Evolutionary conservation across 2,329 filamentous ascomycete species (phyloP).

Genomic region (Aspergillus sp.): DNA sequence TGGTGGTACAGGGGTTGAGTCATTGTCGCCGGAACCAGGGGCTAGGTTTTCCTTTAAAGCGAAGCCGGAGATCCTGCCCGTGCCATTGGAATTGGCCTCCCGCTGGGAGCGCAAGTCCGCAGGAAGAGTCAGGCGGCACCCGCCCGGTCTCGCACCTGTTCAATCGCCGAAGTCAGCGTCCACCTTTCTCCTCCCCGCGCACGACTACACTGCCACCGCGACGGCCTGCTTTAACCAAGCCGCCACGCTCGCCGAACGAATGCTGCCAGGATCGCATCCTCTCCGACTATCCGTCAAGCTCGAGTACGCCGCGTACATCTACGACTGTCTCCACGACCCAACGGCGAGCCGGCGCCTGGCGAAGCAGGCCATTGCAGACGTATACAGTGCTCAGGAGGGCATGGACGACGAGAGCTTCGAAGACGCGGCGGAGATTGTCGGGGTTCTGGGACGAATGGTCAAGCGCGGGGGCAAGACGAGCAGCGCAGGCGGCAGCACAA

Average conservation of each 20-base stretch:
- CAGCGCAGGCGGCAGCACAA: slow-evolving; percentile 24
- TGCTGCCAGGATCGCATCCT: slow-evolving; percentile 82
- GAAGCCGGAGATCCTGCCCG: slow-evolving; percentile 10
- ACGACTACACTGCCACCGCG: slow-evolving; percentile 77
- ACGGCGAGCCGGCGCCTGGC: slow-evolving; percentile 69
- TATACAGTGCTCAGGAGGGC: slow-evolving; percentile 82
- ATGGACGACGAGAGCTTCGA: slow-evolving; percentile 95
- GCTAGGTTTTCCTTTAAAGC: slow-evolving; percentile 13
- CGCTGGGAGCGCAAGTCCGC: slow-evolving; percentile 1
- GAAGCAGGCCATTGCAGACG: slow-evolving; percentile 74
- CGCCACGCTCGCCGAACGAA: slow-evolving; percentile 60
- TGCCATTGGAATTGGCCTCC: background rate
- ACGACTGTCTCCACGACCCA: slow-evolving; percentile 80
- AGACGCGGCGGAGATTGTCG: slow-evolving; percentile 81
- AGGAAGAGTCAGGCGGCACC: slow-evolving; percentile 13
- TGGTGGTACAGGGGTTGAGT: slow-evolving; percentile 21
- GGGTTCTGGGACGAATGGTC: slow-evolving; percentile 80
- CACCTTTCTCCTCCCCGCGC: slow-evolving; percentile 69
- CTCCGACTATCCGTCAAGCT: slow-evolving; percentile 82
- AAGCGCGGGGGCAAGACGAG: slow-evolving; percentile 53
- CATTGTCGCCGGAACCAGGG: slow-evolving; percentile 8
- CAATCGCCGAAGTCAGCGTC: slow-evolving; percentile 40
- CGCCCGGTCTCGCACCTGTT: slow-evolving; percentile 30
- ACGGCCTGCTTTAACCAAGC: slow-evolving; percentile 74
- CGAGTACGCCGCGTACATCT: slow-evolving; percentile 86